These are phyloP conservation scores for Fusarium phyllophilum DNA, from an alignment of 2,329 filamentous ascomycete species.

Conservation along the genomic window DNA sequence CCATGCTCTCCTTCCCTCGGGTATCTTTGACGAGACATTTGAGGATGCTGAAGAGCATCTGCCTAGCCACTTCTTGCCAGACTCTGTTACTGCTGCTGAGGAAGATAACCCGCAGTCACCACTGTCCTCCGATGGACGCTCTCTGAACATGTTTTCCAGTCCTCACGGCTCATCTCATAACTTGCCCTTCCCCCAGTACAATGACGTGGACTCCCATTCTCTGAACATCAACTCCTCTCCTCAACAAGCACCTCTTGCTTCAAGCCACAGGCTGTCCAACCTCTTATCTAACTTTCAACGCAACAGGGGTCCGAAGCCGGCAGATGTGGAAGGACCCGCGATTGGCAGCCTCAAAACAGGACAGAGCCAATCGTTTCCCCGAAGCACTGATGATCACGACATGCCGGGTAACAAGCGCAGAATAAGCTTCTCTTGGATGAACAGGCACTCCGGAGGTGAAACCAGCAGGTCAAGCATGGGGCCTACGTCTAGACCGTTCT, in stretches of 20 bases:
- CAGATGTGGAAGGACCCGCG: slow-evolving; percentile 62
- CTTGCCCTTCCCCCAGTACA: slow-evolving; percentile 63
- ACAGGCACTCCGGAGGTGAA: slow-evolving; percentile 63
- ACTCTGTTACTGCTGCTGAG: slow-evolving; percentile 45
- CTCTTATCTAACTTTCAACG: slow-evolving; percentile 71
- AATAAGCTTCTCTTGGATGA: slow-evolving; percentile 71
- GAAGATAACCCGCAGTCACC: slow-evolving; percentile 69
- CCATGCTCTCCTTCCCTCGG: slow-evolving; percentile 76
- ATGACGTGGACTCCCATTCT: slow-evolving; percentile 59
- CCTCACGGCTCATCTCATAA: slow-evolving; percentile 70
- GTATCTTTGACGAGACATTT: slow-evolving; percentile 67
- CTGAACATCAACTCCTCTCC: slow-evolving; percentile 55
- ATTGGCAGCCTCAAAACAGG: slow-evolving; percentile 75
- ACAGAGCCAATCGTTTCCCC: slow-evolving; percentile 82
- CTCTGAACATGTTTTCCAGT: slow-evolving; percentile 68
- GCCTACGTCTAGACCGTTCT: slow-evolving; percentile 51
- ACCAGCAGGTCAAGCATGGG: slow-evolving; percentile 42
- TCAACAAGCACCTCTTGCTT: slow-evolving; percentile 44
- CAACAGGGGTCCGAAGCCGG: slow-evolving; percentile 69
- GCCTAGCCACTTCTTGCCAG: slow-evolving; percentile 43
- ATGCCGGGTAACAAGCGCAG: slow-evolving; percentile 63
- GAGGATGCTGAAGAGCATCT: slow-evolving; percentile 67
- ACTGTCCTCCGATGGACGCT: slow-evolving; percentile 63
- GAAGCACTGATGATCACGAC: slow-evolving; percentile 67
- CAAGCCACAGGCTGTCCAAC: slow-evolving; percentile 55